Evolutionary conservation across 2,329 filamentous ascomycete genomes (phyloP), one percentile per base, ranked within the genome.

Genomic region (Sporothrix mexicana): DNA sequence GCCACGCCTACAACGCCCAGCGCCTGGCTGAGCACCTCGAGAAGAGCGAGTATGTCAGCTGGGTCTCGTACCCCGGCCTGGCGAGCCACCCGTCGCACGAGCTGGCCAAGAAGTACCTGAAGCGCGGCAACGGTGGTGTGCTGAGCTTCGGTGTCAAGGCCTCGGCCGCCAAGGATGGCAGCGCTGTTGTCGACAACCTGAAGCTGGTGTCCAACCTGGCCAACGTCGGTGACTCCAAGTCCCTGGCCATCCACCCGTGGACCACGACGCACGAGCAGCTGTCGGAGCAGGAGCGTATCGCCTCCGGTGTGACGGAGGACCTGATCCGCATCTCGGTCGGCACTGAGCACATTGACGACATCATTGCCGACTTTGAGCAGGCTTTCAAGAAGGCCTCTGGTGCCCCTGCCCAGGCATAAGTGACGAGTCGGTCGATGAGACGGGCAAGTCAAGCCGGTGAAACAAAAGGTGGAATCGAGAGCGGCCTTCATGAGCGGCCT

Each of bases 171-270:
- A 86, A 84, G n/a, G 94, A 92, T 17, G 95, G 96, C 74, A 92
- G 90, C 80, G 90, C 94, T 82, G 90, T 98, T 45, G 96, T 98
- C 70, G 96, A 99, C 82, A 90, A 90, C 77, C 97, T 99, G 85
- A 96, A 97, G 87, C 84, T 99, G 77, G 94, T 98, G 78, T 97
- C 94, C 20, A 98, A 98, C 83, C 85, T 98, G 77, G 96, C 96
- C 73, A 99, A 99, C 80, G 95, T 98, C 41, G 95, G 95, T 73
- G 95, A 98, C 81, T 93, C 93, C 67, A 98, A 98, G 88, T 97
- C 95, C 7, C 85, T 98, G 75, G 95, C 95, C 30, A 97, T 98
- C 77, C 95, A 98, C 83, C 95, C 95, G 25, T 97, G 94, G 93
- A 93, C 91, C 6, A 98, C 95, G 2, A 98, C 95, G 2, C 95